Percentiles rank a stretch among this genome's conserved stretches.
phyloP scores from a whole-genome alignment of 306 rosid species.

The Cucumis hystrix region DNA sequence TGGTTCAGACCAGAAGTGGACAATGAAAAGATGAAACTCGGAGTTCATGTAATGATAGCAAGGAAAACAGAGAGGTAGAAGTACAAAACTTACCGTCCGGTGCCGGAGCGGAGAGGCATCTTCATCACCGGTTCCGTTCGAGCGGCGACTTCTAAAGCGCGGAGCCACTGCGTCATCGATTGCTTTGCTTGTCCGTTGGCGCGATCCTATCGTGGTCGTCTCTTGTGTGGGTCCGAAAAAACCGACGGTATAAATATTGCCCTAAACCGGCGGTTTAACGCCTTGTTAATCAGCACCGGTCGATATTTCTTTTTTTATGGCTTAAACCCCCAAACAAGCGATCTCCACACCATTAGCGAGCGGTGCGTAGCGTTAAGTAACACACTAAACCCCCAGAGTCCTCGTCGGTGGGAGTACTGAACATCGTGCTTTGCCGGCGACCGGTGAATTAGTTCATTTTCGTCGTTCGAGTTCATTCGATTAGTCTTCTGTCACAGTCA shows the following conservation, averaged over 20 bases:
- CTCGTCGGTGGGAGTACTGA: neutral
- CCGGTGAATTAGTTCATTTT: neutral
- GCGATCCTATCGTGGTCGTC: neutral
- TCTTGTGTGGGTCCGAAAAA: conserved; percentile 8
- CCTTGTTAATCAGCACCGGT: neutral
- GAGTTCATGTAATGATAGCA: neutral
- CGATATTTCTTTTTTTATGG: neutral
- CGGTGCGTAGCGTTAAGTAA: neutral
- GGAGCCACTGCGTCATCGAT: neutral
- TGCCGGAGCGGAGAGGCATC: conserved; percentile 16
- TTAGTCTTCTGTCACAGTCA: neutral
- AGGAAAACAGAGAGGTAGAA: neutral
- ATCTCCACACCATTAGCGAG: neutral
- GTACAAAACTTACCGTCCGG: conserved; percentile 18
- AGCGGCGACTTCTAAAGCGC: neutral
- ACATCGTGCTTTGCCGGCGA: neutral
- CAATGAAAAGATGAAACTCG: neutral
- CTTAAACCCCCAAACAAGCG: neutral
- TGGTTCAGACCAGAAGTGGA: neutral
- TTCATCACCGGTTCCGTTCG: conserved; percentile 22
- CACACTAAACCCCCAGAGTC: neutral
- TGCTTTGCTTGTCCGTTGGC: neutral
- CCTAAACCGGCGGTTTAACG: neutral
- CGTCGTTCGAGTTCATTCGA: neutral
- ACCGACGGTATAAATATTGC: neutral